These are phyloP conservation scores for Phycomyces blakesleeanus DNA, from an alignment of 192 early-diverging fungal genomes.

Conservation along the genomic window DNA sequence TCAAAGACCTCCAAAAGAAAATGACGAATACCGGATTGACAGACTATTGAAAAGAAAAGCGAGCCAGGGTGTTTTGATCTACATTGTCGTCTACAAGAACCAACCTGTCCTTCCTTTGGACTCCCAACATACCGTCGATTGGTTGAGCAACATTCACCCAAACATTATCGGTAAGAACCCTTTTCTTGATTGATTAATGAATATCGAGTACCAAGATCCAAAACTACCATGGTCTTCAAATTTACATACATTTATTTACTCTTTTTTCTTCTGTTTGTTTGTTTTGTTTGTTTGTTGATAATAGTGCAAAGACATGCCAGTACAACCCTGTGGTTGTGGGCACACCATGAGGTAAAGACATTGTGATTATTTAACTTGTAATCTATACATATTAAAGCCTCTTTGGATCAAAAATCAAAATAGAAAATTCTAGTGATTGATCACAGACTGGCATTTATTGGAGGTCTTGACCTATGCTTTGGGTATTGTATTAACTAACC, in stretches of 20 bases:
- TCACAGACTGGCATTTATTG: constrained; percentile 77
- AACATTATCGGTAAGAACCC: constrained; percentile 67
- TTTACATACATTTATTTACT: no score
- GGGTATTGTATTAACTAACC: constrained; percentile 44
- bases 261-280: background rate
- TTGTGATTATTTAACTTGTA: background rate
- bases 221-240: no score
- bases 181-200: no score
- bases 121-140: constrained; percentile 69
- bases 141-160: constrained; percentile 61
- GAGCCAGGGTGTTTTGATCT: constrained; percentile 78
- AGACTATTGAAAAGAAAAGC: constrained; percentile 75
- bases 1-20: constrained; percentile 65
- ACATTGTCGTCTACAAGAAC: constrained; percentile 83
- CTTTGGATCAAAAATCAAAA: background rate
- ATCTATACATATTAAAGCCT: background rate
- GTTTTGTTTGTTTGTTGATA: background rate
- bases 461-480: constrained; percentile 84
- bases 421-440: constrained; percentile 82
- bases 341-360: constrained; percentile 61
- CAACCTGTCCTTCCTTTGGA: constrained; percentile 65
- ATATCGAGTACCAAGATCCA: no score
- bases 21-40: constrained; percentile 76
- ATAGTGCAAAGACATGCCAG: constrained; percentile 81
- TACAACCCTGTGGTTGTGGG: constrained; percentile 74